Evolutionary conservation across 2,329 filamentous ascomycete species (phyloP), one percentile per base, ranked within the genome.

Genomic region (Emericellopsis cladophorae): DNA sequence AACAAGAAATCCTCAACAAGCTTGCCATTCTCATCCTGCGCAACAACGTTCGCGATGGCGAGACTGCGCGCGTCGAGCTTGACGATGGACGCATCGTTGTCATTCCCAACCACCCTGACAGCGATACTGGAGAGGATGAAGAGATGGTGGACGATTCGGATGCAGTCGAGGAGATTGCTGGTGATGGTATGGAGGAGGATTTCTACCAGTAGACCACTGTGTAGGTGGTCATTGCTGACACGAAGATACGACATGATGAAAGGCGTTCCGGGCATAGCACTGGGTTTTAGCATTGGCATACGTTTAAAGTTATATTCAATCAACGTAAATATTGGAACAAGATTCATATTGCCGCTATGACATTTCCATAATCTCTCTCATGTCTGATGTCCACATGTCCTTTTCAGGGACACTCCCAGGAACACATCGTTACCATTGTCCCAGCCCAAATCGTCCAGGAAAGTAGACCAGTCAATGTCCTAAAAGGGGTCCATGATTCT

Each of bases 1-100:
- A 98, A 68, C 92, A 92, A 65, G 92, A 98, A 62, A 87, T 98
- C 3, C 78, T 98, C 53, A 98, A 98, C 64, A 80, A 81, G 39
- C 68, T 98, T 47, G 92, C 92, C 2, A 84, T 98, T 33, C 74
- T 96, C 47, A 93, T 98, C 47, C 72, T 98, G 21, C 77, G 88
- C 47, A 87, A 87, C 47, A 79, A 76, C 41, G 81, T 98, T 57
- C 77, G 74, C 50, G 90, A 98, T 49, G 89, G 89, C 35, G 92
- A 98, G 66, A 65, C 62, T 2, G 92, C 92, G 1, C 70, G 75
- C 22, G 86, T 96, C 21, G 79, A 85, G 36, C 70, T 96, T 45
- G 74, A 82, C 24, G 78, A 87, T 47, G 84, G 85, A 36, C 84
- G 85, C 58, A 81, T 96, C 44, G 66, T 77, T 3, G 87, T 98